A percentile compares a stretch with the other conserved stretches of the same genome.
These are phyloP conservation scores for Ramaria sp. DNA, from an alignment of 768 basidiomycete species.

Conservation along the genomic window DNA sequence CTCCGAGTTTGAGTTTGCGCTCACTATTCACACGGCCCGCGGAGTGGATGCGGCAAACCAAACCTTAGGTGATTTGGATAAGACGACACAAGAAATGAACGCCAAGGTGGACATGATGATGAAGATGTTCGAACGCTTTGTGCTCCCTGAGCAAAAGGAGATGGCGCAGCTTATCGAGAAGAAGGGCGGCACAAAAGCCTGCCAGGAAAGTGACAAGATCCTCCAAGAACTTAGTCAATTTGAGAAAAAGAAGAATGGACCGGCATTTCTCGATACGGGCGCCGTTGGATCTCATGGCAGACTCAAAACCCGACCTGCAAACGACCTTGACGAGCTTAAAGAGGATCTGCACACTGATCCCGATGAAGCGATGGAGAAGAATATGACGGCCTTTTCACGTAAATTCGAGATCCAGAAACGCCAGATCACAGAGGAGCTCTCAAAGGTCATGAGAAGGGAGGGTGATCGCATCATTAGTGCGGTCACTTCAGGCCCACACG, in stretches of 20 bases:
- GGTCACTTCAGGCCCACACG: slow-evolving; percentile 3
- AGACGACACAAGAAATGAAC: slow-evolving; percentile 1
- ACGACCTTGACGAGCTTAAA: slow-evolving; percentile 10
- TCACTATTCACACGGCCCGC: slow-evolving; percentile 18
- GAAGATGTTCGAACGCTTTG: slow-evolving; percentile 8
- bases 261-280: too few species aligned
- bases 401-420: slow-evolving; percentile 21
- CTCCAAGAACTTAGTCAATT: neutral
- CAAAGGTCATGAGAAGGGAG: neutral
- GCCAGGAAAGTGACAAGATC: neutral
- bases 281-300: neutral
- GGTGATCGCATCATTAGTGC: neutral
- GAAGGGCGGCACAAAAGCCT: neutral
- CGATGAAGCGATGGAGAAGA: neutral
- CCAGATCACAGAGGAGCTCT: neutral
- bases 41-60: slow-evolving; percentile 14
- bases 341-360: slow-evolving; percentile 12
- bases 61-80: slow-evolving; percentile 13
- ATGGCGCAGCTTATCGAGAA: neutral
- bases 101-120: slow-evolving; percentile 9
- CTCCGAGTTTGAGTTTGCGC: slow-evolving; percentile 19
- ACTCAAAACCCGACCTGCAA: neutral
- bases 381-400: neutral
- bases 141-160: slow-evolving; percentile 10
- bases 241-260: slow-evolving; percentile 8